Evolutionary conservation across 495 filamentous ascomycete genomes (phyloP), one percentile per base, ranked within the genome.

Genomic region (Paragyromitra xinjiangensis): DNA sequence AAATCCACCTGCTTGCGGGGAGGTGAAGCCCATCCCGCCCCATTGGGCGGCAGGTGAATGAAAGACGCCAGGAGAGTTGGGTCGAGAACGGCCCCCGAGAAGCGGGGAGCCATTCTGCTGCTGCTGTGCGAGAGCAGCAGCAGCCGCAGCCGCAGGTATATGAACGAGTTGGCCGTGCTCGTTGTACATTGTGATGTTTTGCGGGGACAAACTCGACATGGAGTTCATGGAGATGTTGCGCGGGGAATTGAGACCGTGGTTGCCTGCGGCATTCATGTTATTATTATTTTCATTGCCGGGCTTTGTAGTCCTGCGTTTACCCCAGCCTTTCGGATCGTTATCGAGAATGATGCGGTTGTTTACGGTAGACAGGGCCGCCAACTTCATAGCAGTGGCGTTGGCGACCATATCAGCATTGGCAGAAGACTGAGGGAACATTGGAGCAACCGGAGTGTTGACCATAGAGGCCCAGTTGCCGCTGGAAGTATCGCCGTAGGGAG

Each of bases 291-390:
- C 75, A 69, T 69, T 79, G 77, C 75, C 75, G 44, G 69, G 76
- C 70, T 80, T 80, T 64, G 69, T 68, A 39, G 58, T 81, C 76
- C 80, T 82, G 97, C 95, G 78, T 94, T 94, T 71, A 94, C 97
- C 72, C 95, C 91, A 82, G 93, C 90, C 71, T 71, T 82, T 82
- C 11, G 80, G 80, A 73, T 82, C 80, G 64, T 82, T 82, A 77
- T 99, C 95, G 73, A 99, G 87, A 45, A 97, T 95, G 81, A 99
- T 97, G 22, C 95, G 92, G 84, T 98, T 98, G 85, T 98, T 98
- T 69, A 99, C 95, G 4, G 95, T 99, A 11, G 95, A 98, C 48
- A 99, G 86, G 22, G 95, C 95, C 67, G 95, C 95, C 53, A 99
- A 88, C 84, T 98, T 99, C 95, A 99, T 99, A 16, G 95, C 95